A percentile compares a stretch with the other conserved stretches of the same genome.
phyloP scores from a whole-genome alignment of 805 yeast genomes.

The Nakazawaea ambrosiae region DNA sequence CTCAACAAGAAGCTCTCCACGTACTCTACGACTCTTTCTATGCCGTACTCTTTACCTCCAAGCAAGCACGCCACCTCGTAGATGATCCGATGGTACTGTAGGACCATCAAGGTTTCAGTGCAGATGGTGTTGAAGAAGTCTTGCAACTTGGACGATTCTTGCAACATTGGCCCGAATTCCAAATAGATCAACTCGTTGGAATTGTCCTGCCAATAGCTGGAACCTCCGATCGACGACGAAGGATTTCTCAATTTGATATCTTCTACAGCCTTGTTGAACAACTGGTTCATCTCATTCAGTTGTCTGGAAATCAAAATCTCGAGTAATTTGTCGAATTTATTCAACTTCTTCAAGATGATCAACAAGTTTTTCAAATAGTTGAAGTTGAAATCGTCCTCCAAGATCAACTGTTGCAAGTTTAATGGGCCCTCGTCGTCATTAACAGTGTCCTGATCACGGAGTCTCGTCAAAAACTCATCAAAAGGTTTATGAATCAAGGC shows the following conservation, averaged over 20 bases:
- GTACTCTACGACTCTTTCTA: constrained; percentile 33
- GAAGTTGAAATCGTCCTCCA: constrained; percentile 18
- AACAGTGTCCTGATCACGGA: constrained; percentile 16
- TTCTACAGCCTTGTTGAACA: constrained; percentile 56
- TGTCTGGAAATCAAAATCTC: constrained; percentile 46
- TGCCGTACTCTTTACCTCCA: constrained; percentile 14
- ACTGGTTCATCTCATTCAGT: constrained; percentile 54
- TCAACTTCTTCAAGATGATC: constrained; percentile 33
- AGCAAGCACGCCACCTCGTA: constrained; percentile 41
- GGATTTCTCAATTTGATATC: constrained; percentile 56
- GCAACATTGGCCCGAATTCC: constrained; percentile 12
- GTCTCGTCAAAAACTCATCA: constrained; percentile 25
- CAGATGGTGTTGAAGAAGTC: constrained; percentile 71
- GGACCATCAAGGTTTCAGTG: constrained; percentile 48
- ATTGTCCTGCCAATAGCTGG: constrained; percentile 7
- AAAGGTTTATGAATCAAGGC: constrained; percentile 28
- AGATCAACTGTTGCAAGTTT: constrained; percentile 20
- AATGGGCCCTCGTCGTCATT: constrained; percentile 17
- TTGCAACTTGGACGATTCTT: constrained; percentile 36
- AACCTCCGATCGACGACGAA: constrained; percentile 12
- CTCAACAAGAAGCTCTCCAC: constrained; percentile 34
- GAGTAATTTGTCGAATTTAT: constrained; percentile 52
- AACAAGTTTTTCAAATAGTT: constrained; percentile 15
- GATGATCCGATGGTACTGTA: constrained; percentile 66
- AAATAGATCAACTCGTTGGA: constrained; percentile 6